Evolutionary conservation across 2,329 filamentous ascomycete species (phyloP), one percentile per base, ranked within the genome.

Genomic region (Phaeophleospora eucalypticola): DNA sequence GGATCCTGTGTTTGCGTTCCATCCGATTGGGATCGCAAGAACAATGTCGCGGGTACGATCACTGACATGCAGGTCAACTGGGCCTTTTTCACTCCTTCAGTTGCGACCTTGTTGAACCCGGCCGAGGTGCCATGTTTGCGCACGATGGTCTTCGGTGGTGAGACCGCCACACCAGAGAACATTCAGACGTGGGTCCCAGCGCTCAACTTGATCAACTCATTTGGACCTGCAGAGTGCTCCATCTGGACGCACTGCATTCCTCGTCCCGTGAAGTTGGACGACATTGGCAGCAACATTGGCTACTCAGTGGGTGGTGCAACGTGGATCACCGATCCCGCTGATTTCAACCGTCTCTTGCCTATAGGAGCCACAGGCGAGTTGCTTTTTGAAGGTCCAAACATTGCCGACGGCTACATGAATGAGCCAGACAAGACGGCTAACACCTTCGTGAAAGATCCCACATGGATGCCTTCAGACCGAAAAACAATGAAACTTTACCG

Each of bases 361-460:
- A 57, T 74, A 3, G 75, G 74, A 4, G 66, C 66, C 15, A 61
- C 72, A 14, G 74, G 74, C n/a, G 74, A 77, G 51, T 52, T 77
- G 42, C 55, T 75, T 0, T 48, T 77, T 1, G 70, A 74, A 52
- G 71, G 73, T 3, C 69, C 69, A 20, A 70, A 66, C 15, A 59
- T 76, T 12, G 70, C 65, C 1, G 65, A 18, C 2, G 41, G 37
- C 10, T 75, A 75, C 46, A 60, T 73, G 2, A 54, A 61, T 33
- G 53, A 59, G 14, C 38, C 49, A 4, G 51, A 44, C 6, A 58
- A 58, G 48, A 68, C 65, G 0, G 46, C 48, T 1, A 52, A 46
- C 9, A 51, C 58, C 1, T 69, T 69, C 49, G 58, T 67, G 3
- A 3, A 3, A 12, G 16, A 4, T 10, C 16, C 36, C n/a, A 7